phyloP scores from a whole-genome alignment of 371 early-diverging fungal genomes.

The Mucor racemosus region DNA sequence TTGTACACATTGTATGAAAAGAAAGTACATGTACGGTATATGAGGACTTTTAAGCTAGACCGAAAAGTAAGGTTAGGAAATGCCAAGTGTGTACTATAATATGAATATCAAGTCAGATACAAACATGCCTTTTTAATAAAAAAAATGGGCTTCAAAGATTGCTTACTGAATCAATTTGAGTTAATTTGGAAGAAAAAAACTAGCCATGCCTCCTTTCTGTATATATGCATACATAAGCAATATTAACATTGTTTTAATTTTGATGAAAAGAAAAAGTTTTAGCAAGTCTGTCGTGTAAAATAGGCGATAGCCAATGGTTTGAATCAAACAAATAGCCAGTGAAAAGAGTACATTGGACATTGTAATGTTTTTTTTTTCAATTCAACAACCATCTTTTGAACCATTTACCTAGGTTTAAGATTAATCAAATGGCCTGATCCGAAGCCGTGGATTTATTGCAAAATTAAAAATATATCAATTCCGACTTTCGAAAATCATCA shows the following conservation, averaged over 20 bases:
- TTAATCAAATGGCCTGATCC: neutral
- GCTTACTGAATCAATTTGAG: too few relatives aligned
- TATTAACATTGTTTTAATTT: too few relatives aligned
- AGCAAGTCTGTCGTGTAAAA: too few relatives aligned
- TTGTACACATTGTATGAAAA: neutral
- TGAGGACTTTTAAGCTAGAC: neutral
- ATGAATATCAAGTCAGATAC: neutral
- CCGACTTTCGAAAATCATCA: neutral
- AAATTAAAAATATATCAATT: neutral
- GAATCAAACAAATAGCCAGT: too few relatives aligned
- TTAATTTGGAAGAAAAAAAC: neutral
- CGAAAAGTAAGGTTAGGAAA: neutral
- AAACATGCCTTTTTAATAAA: neutral
- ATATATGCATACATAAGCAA: too few relatives aligned
- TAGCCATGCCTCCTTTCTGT: too few relatives aligned
- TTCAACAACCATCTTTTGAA: neutral
- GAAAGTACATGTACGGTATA: neutral
- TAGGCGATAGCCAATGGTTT: too few relatives aligned
- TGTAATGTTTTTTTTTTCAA: neutral
- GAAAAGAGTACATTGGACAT: neutral
- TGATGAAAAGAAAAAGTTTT: too few relatives aligned
- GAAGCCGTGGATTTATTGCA: constrained; percentile 1
- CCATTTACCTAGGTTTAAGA: neutral
- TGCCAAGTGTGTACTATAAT: neutral
- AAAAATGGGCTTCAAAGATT: neutral